Conservation (phyloP, 202 grass and related monocot genomes). For the Panicum virgatum region DNA sequence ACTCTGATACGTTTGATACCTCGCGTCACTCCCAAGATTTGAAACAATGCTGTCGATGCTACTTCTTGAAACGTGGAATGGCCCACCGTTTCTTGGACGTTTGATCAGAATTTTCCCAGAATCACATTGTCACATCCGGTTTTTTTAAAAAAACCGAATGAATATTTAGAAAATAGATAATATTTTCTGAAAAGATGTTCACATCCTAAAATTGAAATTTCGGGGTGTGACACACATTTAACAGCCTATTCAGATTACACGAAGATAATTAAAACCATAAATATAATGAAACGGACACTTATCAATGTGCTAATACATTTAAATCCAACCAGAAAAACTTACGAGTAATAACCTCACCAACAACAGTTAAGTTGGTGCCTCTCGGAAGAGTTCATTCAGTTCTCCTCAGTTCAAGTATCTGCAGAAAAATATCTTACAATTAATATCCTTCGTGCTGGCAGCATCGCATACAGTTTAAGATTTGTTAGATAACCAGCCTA, state of each 20-base stretch:
- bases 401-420: conserved; percentile 63
- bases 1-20: conserved; percentile 34
- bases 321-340: neutral
- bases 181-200: too few relatives aligned
- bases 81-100: conserved; percentile 53
- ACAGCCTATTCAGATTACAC: conserved; percentile 46
- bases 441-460: neutral
- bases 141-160: too few relatives aligned
- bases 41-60: conserved; percentile 50
- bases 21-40: conserved; percentile 52
- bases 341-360: conserved; percentile 57
- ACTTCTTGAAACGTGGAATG: conserved; percentile 60
- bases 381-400: conserved; percentile 64
- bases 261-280: neutral
- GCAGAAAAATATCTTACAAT: conserved; percentile 3
- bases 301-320: neutral
- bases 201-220: too few relatives aligned
- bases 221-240: too few relatives aligned
- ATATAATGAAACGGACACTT: neutral
- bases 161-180: too few relatives aligned
- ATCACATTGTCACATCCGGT: too few relatives aligned
- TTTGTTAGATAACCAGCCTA: conserved; percentile 47
- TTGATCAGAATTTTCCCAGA: conserved; percentile 53
- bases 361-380: conserved; percentile 53
- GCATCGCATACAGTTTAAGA: neutral